Conservation (phyloP, 2,329 filamentous ascomycete genomes). For the Claviceps capensis region DNA sequence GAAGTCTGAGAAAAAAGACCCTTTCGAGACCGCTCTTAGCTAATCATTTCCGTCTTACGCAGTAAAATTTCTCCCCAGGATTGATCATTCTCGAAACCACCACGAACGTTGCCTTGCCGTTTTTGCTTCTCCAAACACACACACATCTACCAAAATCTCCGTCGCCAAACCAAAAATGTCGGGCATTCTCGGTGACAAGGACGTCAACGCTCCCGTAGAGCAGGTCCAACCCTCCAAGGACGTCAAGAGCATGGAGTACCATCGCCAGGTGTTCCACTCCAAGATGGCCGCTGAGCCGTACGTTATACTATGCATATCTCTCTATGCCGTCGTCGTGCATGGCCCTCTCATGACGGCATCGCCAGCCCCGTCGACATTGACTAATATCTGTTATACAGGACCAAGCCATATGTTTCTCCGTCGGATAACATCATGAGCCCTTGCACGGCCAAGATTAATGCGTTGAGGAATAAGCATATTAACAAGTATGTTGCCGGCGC, state of each 20-base stretch:
- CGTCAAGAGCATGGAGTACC: constrained; percentile 61
- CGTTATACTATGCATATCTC: constrained; percentile 16
- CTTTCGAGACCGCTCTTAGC: not conserved
- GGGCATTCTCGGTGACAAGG: constrained; percentile 48
- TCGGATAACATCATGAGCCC: constrained; percentile 86
- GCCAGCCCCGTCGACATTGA: not conserved
- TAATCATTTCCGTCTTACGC: not conserved
- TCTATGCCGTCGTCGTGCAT: no score
- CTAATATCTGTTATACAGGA: constrained; percentile 1
- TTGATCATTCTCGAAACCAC: not conserved
- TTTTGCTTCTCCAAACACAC: not conserved
- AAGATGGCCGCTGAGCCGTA: constrained; percentile 58
- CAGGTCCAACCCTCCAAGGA: constrained; percentile 25
- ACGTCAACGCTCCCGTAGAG: constrained; percentile 44
- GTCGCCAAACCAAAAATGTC: constrained; percentile 30
- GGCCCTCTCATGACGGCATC: not conserved
- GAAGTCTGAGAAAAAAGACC: not conserved
- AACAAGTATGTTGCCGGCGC: constrained; percentile 46
- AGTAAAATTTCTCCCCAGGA: not conserved
- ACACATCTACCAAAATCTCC: not conserved
- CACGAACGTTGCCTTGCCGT: not conserved
- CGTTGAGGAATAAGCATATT: constrained; percentile 67
- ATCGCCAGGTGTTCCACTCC: constrained; percentile 59
- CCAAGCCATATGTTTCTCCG: constrained; percentile 53
- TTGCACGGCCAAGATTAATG: constrained; percentile 68